A percentile compares a stretch with the other conserved stretches of the same genome.
phyloP scores from a whole-genome alignment of 306 rosid species.

The Arachis stenosperma region DNA sequence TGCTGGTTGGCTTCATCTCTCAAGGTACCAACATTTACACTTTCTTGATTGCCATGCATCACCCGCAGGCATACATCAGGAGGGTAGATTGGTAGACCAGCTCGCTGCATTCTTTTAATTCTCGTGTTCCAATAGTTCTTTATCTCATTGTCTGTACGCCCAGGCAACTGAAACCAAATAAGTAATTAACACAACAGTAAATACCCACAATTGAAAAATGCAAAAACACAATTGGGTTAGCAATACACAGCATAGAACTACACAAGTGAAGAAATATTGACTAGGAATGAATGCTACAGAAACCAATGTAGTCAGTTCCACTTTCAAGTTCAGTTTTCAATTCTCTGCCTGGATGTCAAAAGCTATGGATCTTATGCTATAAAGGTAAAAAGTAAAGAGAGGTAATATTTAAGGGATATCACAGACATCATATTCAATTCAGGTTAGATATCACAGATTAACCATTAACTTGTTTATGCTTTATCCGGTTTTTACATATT shows the following conservation, averaged over 20 bases:
- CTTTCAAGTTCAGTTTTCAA: background rate
- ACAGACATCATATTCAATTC: background rate
- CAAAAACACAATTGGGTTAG: background rate
- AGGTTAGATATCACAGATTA: background rate
- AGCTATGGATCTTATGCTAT: background rate
- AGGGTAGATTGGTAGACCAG: conserved; percentile 70
- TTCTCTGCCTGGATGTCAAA: background rate
- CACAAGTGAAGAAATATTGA: background rate
- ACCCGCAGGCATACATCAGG: conserved; percentile 52
- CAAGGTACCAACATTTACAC: conserved; percentile 35
- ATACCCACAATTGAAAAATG: conserved; percentile 7
- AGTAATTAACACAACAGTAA: conserved; percentile 23
- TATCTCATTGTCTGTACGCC: conserved; percentile 90
- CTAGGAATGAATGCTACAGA: conserved; percentile 3
- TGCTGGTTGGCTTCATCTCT: conserved; percentile 42
- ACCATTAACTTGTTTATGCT: background rate
- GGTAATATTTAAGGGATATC: background rate
- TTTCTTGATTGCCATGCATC: conserved; percentile 51
- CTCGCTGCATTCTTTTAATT: conserved; percentile 64
- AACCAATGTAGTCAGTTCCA: background rate
- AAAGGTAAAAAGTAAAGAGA: background rate
- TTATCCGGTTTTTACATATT: background rate
- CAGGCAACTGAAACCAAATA: conserved; percentile 68
- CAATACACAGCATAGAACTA: background rate
- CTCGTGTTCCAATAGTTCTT: conserved; percentile 92